Conservation (phyloP, 1,139 yeast genomes). For the Zygotorulaspora mrakii region DNA sequence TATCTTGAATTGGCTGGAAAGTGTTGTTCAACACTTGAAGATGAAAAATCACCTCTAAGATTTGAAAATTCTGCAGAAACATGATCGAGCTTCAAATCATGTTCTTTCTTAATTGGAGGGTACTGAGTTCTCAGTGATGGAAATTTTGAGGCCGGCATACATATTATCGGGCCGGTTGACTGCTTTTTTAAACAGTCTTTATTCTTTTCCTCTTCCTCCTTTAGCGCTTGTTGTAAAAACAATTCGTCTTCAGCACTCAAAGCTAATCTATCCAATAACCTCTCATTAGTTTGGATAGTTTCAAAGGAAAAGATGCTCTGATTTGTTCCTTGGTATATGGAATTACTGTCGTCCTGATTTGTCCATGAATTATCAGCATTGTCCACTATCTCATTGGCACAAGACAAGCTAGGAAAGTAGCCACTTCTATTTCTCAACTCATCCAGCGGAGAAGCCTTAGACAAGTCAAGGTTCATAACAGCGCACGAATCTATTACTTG, state of each 20-base stretch:
- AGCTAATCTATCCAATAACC: conserved; percentile 35
- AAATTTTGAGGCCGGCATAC: conserved; percentile 35
- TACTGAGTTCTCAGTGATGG: conserved; percentile 28
- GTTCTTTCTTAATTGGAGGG: conserved; percentile 6
- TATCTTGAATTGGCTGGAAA: conserved; percentile 29
- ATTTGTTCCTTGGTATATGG: conserved; percentile 7
- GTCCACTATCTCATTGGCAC: conserved; percentile 3
- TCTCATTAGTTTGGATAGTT: conserved; percentile 31
- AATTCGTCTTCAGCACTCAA: conserved; percentile 35
- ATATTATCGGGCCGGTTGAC: conserved; percentile 19
- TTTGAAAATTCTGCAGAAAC: conserved; percentile 15
- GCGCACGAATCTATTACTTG: background rate
- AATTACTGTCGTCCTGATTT: conserved; percentile 7
- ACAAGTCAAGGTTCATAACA: conserved; percentile 8
- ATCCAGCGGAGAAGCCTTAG: conserved; percentile 12
- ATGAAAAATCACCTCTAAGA: conserved; percentile 20
- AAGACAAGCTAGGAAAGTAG: conserved; percentile 10
- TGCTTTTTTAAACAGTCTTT: conserved; percentile 5
- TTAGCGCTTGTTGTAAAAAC: conserved; percentile 27
- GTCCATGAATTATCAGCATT: background rate
- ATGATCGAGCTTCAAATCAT: conserved; percentile 6
- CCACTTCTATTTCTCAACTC: conserved; percentile 9
- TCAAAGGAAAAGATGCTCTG: conserved; percentile 30
- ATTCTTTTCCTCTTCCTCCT: conserved; percentile 24
- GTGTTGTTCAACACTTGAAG: conserved; percentile 31